These are phyloP conservation scores for Lentithecium fluviatile DNA, from an alignment of 495 filamentous ascomycete genomes.

Conservation along the genomic window DNA sequence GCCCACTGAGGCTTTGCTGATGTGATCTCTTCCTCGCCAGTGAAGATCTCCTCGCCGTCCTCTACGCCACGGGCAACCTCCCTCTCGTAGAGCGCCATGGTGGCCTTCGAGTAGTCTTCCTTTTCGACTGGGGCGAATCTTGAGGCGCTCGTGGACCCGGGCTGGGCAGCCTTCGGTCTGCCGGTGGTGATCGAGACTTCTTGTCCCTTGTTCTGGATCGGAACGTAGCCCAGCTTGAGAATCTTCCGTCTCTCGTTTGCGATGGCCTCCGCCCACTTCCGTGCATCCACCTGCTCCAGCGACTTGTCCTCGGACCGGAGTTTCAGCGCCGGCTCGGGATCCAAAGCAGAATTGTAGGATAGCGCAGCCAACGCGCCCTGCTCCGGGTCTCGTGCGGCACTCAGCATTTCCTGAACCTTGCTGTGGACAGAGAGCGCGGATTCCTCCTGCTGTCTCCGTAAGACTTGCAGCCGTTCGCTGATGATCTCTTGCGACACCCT, in stretches of 20 bases:
- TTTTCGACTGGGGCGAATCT: constrained; percentile 73
- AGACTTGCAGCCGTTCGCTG: constrained; percentile 64
- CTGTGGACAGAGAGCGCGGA: constrained; percentile 62
- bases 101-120: constrained; percentile 88
- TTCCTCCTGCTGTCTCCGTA: constrained; percentile 67
- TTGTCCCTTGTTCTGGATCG: constrained; percentile 50
- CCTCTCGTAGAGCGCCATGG: constrained; percentile 85
- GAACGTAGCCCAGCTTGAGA: constrained; percentile 68
- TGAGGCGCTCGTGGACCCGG: constrained; percentile 53
- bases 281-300: constrained; percentile 62
- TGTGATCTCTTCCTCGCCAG: constrained; percentile 80
- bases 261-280: constrained; percentile 59
- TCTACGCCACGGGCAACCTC: constrained; percentile 89
- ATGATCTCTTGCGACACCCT: constrained; percentile 77
- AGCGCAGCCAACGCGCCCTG: background rate
- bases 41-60: constrained; percentile 96
- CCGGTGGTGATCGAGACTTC: constrained; percentile 31
- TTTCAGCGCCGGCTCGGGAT: constrained; percentile 71
- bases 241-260: constrained; percentile 64
- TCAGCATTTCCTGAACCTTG: constrained; percentile 51
- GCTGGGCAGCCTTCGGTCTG: constrained; percentile 39
- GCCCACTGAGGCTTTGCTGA: constrained; percentile 75
- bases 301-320: constrained; percentile 66
- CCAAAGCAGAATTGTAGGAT: constrained; percentile 44
- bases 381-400: background rate